These are phyloP conservation scores for Articulospora tetracladia DNA, from an alignment of 495 filamentous ascomycete species.

Conservation along the genomic window DNA sequence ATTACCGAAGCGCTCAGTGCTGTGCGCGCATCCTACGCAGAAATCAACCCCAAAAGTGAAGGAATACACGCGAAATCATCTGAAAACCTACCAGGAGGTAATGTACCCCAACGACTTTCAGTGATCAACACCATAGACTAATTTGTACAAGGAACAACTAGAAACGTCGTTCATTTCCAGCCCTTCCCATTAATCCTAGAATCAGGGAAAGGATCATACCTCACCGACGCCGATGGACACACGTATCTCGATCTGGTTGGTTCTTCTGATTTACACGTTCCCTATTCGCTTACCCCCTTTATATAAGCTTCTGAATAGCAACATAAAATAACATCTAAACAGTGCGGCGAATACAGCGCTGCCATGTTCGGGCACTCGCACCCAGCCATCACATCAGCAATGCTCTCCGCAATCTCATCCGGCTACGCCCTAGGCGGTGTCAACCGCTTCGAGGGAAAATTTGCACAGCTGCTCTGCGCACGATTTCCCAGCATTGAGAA, in stretches of 20 bases:
- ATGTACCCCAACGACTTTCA: too few relatives aligned
- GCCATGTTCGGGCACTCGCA: constrained; percentile 49
- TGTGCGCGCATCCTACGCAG: background rate
- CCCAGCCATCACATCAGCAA: constrained; percentile 32
- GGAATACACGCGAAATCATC: background rate
- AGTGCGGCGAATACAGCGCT: constrained; percentile 44
- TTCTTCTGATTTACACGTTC: too few relatives aligned
- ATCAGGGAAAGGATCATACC: background rate
- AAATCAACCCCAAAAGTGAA: background rate
- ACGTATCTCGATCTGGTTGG: constrained; percentile 43
- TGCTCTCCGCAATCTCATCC: constrained; percentile 20
- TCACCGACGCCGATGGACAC: background rate
- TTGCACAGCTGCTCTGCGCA: constrained; percentile 24
- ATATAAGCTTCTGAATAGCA: too few relatives aligned
- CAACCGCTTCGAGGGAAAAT: constrained; percentile 20
- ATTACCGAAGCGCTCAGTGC: background rate
- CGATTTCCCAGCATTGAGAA: constrained; percentile 22
- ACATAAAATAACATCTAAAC: too few relatives aligned
- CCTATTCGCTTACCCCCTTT: too few relatives aligned
- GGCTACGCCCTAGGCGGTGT: constrained; percentile 22
- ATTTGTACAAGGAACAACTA: background rate
- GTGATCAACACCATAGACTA: too few relatives aligned
- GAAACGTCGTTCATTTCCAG: background rate
- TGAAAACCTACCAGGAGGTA: background rate
- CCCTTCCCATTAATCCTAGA: background rate